Evolutionary conservation across 345 rosid species (phyloP).

Genomic region (Hibiscus trionum): DNA sequence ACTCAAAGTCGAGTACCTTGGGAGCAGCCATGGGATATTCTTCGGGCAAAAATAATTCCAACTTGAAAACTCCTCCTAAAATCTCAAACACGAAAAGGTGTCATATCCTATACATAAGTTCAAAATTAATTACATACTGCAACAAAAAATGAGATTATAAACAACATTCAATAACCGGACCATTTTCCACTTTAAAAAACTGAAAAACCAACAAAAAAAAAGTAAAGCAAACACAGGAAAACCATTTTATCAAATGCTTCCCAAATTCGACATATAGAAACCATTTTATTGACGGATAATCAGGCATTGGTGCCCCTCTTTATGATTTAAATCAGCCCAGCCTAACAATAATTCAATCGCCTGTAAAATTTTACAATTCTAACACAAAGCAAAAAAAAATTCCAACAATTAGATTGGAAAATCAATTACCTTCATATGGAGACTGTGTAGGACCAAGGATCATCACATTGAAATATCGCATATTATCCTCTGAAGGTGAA

Average conservation of each 20-base stretch:
- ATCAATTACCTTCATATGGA: constrained; percentile 76
- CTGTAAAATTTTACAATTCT: background rate
- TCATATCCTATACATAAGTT: constrained; percentile 6
- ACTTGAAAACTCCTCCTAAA: constrained; percentile 96
- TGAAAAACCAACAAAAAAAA: background rate
- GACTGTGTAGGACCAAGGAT: constrained; percentile 97
- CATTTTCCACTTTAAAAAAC: background rate
- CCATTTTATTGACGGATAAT: too few relatives aligned
- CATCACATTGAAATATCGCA: constrained; percentile 96
- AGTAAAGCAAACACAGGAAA: background rate
- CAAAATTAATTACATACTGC: background rate
- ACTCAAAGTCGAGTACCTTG: constrained; percentile 44
- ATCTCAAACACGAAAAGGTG: constrained; percentile 14
- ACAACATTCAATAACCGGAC: background rate
- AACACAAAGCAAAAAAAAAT: background rate
- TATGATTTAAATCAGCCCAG: background rate
- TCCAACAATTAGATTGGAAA: background rate
- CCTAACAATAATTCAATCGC: background rate
- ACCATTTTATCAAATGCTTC: background rate
- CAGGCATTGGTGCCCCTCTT: background rate
- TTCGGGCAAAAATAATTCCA: constrained; percentile 97
- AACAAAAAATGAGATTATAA: background rate
- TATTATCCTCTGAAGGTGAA: constrained; percentile 91
- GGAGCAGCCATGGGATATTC: constrained; percentile 99
- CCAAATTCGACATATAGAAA: too few relatives aligned